Percentiles rank a stretch among this genome's conserved stretches.
Evolutionary conservation across 306 rosid species (phyloP).

Genomic region (Cucumis cinereus): DNA sequence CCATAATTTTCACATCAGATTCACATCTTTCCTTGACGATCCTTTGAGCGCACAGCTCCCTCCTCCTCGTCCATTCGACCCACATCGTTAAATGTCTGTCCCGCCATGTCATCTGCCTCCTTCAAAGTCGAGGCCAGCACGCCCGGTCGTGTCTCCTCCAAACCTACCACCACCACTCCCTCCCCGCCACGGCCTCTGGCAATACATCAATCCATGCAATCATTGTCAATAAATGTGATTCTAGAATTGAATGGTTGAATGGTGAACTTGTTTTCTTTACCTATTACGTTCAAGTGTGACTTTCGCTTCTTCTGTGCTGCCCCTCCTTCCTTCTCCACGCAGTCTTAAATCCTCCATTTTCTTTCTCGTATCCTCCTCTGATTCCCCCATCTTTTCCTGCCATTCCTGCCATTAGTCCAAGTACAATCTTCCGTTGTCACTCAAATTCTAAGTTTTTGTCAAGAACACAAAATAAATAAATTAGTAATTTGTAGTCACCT

Average conservation of each 20-base stretch:
- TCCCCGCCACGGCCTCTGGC: slow-evolving; percentile 18
- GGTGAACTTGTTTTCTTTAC: not conserved
- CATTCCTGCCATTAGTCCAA: not conserved
- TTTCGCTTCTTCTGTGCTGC: not conserved
- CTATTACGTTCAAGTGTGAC: not conserved
- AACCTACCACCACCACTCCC: slow-evolving; percentile 14
- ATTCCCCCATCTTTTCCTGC: slow-evolving; percentile 45
- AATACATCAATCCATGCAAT: not conserved
- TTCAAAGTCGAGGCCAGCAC: slow-evolving; percentile 28
- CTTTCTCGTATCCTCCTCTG: slow-evolving; percentile 30
- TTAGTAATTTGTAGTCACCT: slow-evolving; percentile 12
- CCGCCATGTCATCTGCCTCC: slow-evolving; percentile 30
- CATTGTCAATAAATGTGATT: no score
- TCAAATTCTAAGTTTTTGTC: no score
- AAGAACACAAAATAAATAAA: no score
- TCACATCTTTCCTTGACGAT: slow-evolving; percentile 48
- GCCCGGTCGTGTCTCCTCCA: slow-evolving; percentile 42
- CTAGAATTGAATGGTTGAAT: no score
- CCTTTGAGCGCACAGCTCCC: slow-evolving; percentile 15
- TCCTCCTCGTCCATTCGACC: slow-evolving; percentile 34
- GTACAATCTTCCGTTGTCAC: not conserved
- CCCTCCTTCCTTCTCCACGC: slow-evolving; percentile 3
- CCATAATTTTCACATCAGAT: not conserved
- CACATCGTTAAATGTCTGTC: slow-evolving; percentile 34
- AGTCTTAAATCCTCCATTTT: slow-evolving; percentile 34